phyloP scores from a whole-genome alignment of 306 rosid species.

The Prosopis cineraria region DNA sequence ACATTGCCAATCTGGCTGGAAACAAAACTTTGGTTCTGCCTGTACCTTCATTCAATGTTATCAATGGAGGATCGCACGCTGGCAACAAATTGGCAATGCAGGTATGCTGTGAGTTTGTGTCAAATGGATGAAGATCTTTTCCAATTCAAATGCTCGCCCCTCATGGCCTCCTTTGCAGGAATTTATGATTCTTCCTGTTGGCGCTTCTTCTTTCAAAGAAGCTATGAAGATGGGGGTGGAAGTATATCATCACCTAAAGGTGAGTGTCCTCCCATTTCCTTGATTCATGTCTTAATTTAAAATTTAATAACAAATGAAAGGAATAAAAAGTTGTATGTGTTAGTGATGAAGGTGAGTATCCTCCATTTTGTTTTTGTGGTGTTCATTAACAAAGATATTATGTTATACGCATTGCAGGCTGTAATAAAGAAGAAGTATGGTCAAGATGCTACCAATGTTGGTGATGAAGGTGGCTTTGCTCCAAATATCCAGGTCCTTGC shows the following conservation, averaged over 20 bases:
- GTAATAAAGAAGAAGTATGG: slow-evolving; percentile 98
- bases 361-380: not conserved
- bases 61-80: slow-evolving; percentile 97
- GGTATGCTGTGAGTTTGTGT: slow-evolving; percentile 42
- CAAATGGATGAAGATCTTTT: not conserved
- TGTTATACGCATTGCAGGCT: slow-evolving; percentile 48
- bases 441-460: slow-evolving; percentile 96
- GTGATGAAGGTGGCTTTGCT: slow-evolving; percentile 99
- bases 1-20: slow-evolving; percentile 96
- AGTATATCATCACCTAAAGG: slow-evolving; percentile 97
- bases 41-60: slow-evolving; percentile 96
- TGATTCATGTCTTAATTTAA: not conserved
- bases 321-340: not conserved
- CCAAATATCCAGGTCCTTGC: slow-evolving; percentile 89
- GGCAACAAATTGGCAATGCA: slow-evolving; percentile 99
- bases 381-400: slow-evolving; percentile 13
- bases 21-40: slow-evolving; percentile 88
- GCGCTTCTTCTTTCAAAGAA: slow-evolving; percentile 94
- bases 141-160: not conserved
- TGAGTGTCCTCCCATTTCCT: slow-evolving; percentile 12
- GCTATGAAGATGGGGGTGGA: slow-evolving; percentile 99
- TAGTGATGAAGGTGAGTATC: not conserved
- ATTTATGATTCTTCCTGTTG: slow-evolving; percentile 96
- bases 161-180: slow-evolving; percentile 55
- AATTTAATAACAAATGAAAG: not conserved